Conservation (phyloP, 169 alveolate genomes). For the Eimeria sp. region DNA sequence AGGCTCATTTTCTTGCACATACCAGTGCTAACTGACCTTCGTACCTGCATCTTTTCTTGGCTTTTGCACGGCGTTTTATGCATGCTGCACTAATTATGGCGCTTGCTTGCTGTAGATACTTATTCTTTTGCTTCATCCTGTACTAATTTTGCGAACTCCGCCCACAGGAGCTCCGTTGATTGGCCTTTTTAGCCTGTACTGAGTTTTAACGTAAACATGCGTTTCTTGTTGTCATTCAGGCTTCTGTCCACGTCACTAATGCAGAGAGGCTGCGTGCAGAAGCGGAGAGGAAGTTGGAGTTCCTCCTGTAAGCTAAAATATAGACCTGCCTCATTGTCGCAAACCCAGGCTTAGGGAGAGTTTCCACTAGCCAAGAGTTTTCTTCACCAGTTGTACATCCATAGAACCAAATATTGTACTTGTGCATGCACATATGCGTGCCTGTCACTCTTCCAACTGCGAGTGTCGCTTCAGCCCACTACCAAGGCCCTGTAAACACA, state of each 20-base stretch:
- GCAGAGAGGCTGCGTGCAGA: constrained; percentile 9
- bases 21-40: background rate
- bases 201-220: background rate
- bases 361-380: background rate
- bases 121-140: background rate
- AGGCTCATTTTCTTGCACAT: background rate
- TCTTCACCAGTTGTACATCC: background rate
- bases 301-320: background rate
- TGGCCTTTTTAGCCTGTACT: background rate
- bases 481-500: background rate
- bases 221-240: background rate
- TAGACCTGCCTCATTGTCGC: background rate
- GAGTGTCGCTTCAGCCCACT: background rate
- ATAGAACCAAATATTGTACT: background rate
- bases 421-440: no score
- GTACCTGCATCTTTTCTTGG: background rate
- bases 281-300: background rate
- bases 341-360: background rate
- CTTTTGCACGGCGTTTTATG: background rate
- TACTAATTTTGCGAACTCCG: background rate
- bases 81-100: background rate
- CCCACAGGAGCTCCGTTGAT: background rate
- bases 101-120: background rate
- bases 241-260: constrained; percentile 14
- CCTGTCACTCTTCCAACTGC: background rate